Evolutionary conservation across 345 rosid species (phyloP).

Genomic region (Gossypium longicalyx): DNA sequence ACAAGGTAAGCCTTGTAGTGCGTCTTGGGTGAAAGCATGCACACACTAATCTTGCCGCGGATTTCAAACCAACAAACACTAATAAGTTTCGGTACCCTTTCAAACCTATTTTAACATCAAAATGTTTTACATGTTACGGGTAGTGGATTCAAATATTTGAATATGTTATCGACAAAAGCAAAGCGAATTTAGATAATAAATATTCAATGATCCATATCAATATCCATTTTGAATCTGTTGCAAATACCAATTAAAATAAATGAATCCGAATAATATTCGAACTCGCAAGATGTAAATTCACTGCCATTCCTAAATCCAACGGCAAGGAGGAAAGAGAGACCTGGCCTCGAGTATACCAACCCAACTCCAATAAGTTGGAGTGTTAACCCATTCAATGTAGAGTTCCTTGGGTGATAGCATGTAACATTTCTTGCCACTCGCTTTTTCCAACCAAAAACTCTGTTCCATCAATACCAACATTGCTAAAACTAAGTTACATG

Average conservation of each 20-base stretch:
- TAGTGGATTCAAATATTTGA: not conserved
- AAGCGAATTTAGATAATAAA: not conserved
- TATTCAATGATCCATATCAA: not conserved
- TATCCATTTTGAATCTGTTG: not conserved
- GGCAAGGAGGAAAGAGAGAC: constrained; percentile 6
- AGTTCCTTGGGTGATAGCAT: constrained; percentile 42
- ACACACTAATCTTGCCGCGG: constrained; percentile 30
- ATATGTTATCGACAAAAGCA: not conserved
- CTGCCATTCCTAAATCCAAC: too few relatives aligned
- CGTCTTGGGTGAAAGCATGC: constrained; percentile 39
- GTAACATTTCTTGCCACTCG: constrained; percentile 39
- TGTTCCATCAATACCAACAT: constrained; percentile 10
- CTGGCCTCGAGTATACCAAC: constrained; percentile 27
- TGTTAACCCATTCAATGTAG: constrained; percentile 33
- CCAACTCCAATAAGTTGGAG: constrained; percentile 43
- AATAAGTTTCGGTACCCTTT: constrained; percentile 44
- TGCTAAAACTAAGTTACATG: not conserved
- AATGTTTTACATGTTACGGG: not conserved
- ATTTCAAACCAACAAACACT: constrained; percentile 52
- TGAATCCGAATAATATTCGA: too few relatives aligned
- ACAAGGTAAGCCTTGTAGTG: constrained; percentile 45
- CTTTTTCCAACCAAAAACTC: constrained; percentile 36
- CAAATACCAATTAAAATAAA: too few relatives aligned
- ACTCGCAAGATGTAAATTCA: too few relatives aligned
- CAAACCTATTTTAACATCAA: constrained; percentile 24